Evolutionary conservation across 2,329 filamentous ascomycete genomes (phyloP), one percentile per base, ranked within the genome.

Genomic region (Arachnomyces sp.): DNA sequence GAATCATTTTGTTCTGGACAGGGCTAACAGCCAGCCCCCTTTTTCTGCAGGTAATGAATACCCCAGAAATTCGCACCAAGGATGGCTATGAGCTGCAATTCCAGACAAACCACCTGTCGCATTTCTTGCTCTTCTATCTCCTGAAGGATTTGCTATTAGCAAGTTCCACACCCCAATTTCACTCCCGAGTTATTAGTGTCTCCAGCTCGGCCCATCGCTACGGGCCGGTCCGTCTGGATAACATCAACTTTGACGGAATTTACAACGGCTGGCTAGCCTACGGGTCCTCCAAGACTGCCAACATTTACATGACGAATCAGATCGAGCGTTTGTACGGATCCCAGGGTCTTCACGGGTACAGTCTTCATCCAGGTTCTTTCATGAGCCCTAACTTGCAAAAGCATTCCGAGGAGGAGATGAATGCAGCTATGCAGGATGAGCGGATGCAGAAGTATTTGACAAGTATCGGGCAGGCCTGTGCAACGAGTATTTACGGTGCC

Each of bases 251-350:
- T 30, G 52, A 62, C 12, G 55, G 53, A 11, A 49, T 43, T 3
- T 67, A 67, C 43, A 47, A 62, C 2, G 58, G 58, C 0, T 59
- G 52, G 41, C 31, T 41, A 1, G 59, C 67, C 1, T 77, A 77
- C 43, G 66, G 60, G 0, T 66, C 72, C 45, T 58, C 61, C 36
- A 78, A 77, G 47, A 62, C 64, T 0, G 72, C 73, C 11, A 73
- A 71, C 42, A 63, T 75, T 13, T 71, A 64, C 46, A 66, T 71
- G 39, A 66, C 72, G 2, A 73, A 69, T 43, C 63, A 73, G 40
- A 61, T 76, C 18, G 71, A 76, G 28, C 61, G 72, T 1, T 61
- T 61, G 0, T 76, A 72, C 46, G 68, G 65, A 2, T 17, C 51
- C 0, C 49, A 56, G 3, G 65, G 67, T 2, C 45, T 77, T 0